Evolutionary conservation across 306 rosid genomes (phyloP).

Genomic region (Medicago lupulina): DNA sequence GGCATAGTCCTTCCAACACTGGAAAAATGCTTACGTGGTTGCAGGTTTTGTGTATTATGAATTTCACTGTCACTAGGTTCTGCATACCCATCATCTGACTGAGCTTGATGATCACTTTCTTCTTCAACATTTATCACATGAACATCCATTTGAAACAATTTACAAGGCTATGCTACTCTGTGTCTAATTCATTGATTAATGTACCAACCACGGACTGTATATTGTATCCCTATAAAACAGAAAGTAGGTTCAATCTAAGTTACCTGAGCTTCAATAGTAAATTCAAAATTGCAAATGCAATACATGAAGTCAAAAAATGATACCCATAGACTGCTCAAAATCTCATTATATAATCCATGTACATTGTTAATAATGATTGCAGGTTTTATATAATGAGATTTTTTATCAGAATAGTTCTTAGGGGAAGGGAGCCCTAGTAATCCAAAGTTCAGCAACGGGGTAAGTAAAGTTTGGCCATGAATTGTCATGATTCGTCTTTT

Average conservation of each 20-base stretch:
- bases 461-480: too few species aligned
- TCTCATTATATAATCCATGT: constrained; percentile 1
- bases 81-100: constrained; percentile 54
- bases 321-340: neutral
- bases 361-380: constrained; percentile 5
- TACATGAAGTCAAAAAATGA: constrained; percentile 6
- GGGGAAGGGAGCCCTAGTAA: too few species aligned
- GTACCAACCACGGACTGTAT: constrained; percentile 30
- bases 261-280: constrained; percentile 40
- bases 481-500: too few species aligned
- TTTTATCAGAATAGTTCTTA: too few species aligned
- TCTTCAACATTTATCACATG: constrained; percentile 70
- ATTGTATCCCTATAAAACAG: constrained; percentile 44
- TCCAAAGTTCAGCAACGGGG: too few species aligned
- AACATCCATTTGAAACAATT: constrained; percentile 68
- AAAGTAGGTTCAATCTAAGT: constrained; percentile 35
- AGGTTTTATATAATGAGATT: too few species aligned
- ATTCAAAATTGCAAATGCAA: constrained; percentile 34
- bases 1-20: constrained; percentile 70
- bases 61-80: constrained; percentile 58
- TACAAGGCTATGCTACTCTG: constrained; percentile 33
- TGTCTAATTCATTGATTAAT: constrained; percentile 38
- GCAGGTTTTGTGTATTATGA: constrained; percentile 58
- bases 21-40: constrained; percentile 85
- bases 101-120: constrained; percentile 58